phyloP scores from a whole-genome alignment of 352 stramenopile species.

The Saprolegnia parasitica region DNA sequence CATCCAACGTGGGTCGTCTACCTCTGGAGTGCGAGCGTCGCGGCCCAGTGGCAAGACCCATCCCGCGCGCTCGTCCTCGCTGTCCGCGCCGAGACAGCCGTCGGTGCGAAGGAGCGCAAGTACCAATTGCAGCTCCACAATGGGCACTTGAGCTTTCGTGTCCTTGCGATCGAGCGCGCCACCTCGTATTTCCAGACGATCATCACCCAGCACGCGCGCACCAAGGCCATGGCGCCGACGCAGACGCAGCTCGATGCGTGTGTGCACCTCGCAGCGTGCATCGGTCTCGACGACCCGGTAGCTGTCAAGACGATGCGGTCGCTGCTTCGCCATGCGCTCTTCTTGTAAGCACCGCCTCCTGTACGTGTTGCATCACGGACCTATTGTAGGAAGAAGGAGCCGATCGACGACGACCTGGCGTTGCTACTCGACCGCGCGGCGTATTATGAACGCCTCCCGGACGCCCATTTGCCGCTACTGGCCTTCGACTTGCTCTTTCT shows the following conservation, averaged over 20 bases:
- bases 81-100: background rate
- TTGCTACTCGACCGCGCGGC: constrained; percentile 5
- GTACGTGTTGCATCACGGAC: background rate
- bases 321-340: constrained; percentile 6
- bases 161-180: background rate
- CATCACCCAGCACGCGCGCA: background rate
- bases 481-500: constrained; percentile 20
- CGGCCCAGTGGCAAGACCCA: background rate
- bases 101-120: background rate
- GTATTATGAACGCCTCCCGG: background rate
- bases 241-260: background rate
- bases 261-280: constrained; percentile 2
- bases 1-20: constrained; percentile 4
- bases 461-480: background rate
- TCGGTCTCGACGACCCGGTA: background rate
- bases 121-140: constrained; percentile 9
- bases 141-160: constrained; percentile 1
- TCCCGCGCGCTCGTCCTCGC: background rate
- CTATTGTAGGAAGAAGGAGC: background rate
- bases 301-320: background rate
- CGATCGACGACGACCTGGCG: background rate
- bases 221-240: background rate
- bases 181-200: background rate
- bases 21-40: constrained; percentile 5
- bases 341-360: background rate